Base-by-base conservation (phyloP, 176 grass and related monocot genomes). In the Cymbopogon citratus region DNA sequence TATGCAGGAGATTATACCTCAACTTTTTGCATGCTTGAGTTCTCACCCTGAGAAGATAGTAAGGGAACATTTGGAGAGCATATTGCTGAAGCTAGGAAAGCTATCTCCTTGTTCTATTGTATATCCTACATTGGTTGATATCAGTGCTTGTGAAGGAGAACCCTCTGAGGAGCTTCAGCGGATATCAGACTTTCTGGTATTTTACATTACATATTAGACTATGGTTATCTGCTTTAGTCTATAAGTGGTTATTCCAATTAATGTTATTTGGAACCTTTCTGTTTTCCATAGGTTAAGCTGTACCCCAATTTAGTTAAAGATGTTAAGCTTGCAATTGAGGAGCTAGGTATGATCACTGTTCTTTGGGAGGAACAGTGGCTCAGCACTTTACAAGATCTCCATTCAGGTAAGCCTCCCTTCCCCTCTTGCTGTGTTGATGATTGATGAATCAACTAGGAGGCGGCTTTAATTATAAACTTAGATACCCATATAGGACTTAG, bases 291-390 rank as follows among this genome's bases (percentile, higher is more conserved):
- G 95, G 48, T 81, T 79, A 98, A 92, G 52, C 78, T 92, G 79
- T 92, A 94, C 72, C 95, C 95, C 66, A 92, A 91, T 85, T 89
- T 98, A 90, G 60, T 98, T 88, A 85, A 91, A 87, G 95, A 98
- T 86, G 95, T 98, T 87, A 92, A 90, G 69, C 90, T 98, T 81
- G 95, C 82, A 64, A 94, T 98, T 56, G 92, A 98, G 66, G 95
- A 92, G 81, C 88, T 98, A 69, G 95, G 90, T 66, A 94, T 89
- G 87, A 92, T 98, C 39, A 98, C 95, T 83, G 88, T 98, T 90
- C 84, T 98, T 78, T 98, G 95, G 95, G 95, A 98, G 92, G 95
- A 98, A 82, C 95, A 94, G 74, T 98, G 95, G 95, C 84, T 98
- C 57, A 94, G 95, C 82, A 98, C 95, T 61, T 89, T 98, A 89